Conservation (phyloP, 805 yeast genomes). For the Kazachstania taianensis region DNA sequence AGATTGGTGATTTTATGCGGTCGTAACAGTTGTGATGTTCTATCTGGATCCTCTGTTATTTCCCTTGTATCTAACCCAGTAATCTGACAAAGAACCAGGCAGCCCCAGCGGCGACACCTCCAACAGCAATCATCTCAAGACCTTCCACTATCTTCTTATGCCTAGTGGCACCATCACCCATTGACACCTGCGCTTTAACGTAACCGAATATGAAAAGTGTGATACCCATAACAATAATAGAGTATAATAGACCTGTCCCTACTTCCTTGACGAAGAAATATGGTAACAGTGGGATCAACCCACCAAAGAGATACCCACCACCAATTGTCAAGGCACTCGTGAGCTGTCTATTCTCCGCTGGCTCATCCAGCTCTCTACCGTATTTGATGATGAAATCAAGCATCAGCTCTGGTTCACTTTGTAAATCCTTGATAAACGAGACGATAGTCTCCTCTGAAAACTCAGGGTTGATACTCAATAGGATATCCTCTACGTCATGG, state of each 20-base stretch:
- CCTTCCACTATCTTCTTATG: conserved; percentile 65
- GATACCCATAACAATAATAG: conserved; percentile 71
- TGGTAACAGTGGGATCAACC: conserved; percentile 83
- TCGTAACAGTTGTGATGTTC: too few relatives aligned
- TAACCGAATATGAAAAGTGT: conserved; percentile 85
- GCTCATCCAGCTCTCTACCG: conserved; percentile 92
- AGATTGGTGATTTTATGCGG: too few relatives aligned
- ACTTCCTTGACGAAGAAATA: conserved; percentile 77
- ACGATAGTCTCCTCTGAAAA: conserved; percentile 62
- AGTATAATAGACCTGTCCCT: conserved; percentile 60
- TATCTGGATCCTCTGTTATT: too few relatives aligned
- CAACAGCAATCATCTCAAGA: conserved; percentile 83
- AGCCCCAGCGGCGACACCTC: conserved; percentile 95
- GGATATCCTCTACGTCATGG: conserved; percentile 71
- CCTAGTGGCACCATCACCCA: conserved; percentile 65
- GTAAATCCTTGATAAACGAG: conserved; percentile 67
- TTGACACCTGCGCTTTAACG: conserved; percentile 71
- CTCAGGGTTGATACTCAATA: conserved; percentile 52
- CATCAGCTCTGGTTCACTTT: conserved; percentile 65
- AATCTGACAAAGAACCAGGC: conserved; percentile 87
- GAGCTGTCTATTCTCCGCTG: conserved; percentile 83
- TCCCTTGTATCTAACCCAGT: conserved; percentile 39
- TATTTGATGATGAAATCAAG: conserved; percentile 78
- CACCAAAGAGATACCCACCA: conserved; percentile 79
- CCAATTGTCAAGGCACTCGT: conserved; percentile 89